These are phyloP conservation scores for Aspergillus funiculosus DNA, from an alignment of 495 filamentous ascomycete species.

Conservation along the genomic window DNA sequence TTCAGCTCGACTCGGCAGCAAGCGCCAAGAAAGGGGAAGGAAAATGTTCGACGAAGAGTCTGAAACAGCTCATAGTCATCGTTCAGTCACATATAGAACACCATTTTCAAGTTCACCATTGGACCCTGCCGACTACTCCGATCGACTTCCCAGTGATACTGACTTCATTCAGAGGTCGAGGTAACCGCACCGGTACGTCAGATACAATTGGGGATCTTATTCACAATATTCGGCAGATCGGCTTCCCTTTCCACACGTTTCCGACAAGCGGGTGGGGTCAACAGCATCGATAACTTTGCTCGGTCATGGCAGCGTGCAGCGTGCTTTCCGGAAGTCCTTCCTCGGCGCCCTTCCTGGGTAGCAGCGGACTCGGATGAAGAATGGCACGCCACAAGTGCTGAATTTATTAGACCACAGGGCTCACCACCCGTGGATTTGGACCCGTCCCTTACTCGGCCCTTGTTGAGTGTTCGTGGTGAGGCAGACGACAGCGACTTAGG, in stretches of 20 bases:
- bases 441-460: slow-evolving; percentile 25
- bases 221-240: slow-evolving; percentile 24
- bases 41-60: slow-evolving; percentile 9
- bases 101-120: slow-evolving; percentile 11
- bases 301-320: slow-evolving; percentile 91
- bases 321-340: slow-evolving; percentile 77
- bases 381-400: slow-evolving; percentile 26
- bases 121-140: slow-evolving; percentile 6
- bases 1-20: background rate
- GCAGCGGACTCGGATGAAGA: slow-evolving; percentile 49
- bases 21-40: background rate
- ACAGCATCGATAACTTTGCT: slow-evolving; percentile 91
- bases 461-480: slow-evolving; percentile 23
- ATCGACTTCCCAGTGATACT: background rate
- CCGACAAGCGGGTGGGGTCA: slow-evolving; percentile 79
- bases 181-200: slow-evolving; percentile 5
- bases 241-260: slow-evolving; percentile 72
- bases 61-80: slow-evolving; percentile 3
- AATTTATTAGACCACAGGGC: slow-evolving; percentile 24
- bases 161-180: slow-evolving; percentile 10
- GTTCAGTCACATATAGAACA: slow-evolving; percentile 6
- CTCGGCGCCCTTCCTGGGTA: slow-evolving; percentile 65
- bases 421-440: slow-evolving; percentile 25
- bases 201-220: background rate
- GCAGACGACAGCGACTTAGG: slow-evolving; percentile 18